Percentiles rank a stretch among this genome's conserved stretches.
Evolutionary conservation across 345 rosid genomes (phyloP).

Genomic region (Lumnitzera racemosa): DNA sequence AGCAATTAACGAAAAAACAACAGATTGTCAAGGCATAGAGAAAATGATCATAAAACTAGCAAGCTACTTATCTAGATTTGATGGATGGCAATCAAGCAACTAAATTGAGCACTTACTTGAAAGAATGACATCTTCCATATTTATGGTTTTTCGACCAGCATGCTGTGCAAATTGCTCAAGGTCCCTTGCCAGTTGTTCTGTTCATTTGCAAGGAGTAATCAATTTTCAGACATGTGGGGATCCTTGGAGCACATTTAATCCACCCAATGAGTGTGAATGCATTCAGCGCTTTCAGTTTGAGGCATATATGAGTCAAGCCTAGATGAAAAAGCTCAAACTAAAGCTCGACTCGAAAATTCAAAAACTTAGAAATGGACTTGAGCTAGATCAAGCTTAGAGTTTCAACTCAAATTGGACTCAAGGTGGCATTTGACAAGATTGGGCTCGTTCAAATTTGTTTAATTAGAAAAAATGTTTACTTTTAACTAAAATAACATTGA

Average conservation of each 20-base stretch:
- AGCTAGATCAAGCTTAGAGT: too few species aligned
- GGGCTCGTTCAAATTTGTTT: too few species aligned
- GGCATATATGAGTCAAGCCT: too few species aligned
- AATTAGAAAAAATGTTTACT: too few species aligned
- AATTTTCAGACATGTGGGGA: neutral
- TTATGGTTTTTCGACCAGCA: constrained; percentile 80
- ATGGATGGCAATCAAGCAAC: neutral
- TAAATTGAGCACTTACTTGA: constrained; percentile 38
- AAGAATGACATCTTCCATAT: constrained; percentile 78
- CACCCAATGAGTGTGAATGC: neutral
- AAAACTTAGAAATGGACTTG: too few species aligned
- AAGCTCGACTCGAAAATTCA: too few species aligned
- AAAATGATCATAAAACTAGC: neutral
- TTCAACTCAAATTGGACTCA: too few species aligned
- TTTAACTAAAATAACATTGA: too few species aligned
- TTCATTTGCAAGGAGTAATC: neutral
- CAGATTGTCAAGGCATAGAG: neutral
- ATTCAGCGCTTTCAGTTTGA: neutral
- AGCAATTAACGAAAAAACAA: neutral
- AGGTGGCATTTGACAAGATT: too few species aligned
- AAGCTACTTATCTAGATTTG: neutral
- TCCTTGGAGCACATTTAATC: neutral
- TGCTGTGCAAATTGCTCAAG: constrained; percentile 85
- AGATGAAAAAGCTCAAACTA: too few species aligned
- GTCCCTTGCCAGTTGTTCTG: constrained; percentile 78